Evolutionary conservation across 176 grass and related monocot species (phyloP), one percentile per base, ranked within the genome.

Genomic region (Canna indica): DNA sequence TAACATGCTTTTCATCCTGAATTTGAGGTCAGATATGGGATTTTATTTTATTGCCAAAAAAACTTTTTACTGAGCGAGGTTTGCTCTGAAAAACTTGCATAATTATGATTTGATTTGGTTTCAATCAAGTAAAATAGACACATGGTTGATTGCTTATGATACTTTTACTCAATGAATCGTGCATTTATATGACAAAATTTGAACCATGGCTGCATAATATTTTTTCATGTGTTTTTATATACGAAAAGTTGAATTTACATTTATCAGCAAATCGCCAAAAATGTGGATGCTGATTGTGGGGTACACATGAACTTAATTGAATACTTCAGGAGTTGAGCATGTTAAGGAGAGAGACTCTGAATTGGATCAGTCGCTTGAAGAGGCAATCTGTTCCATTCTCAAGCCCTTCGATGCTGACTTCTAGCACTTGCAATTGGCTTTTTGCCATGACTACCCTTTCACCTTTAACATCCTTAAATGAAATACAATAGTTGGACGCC

Each of bases 351-450:
- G 77, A 80, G 24, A 83, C 85, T 77, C 77, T 83, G 52, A 63
- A 77, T 68, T 66, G 77, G 73, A 88, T 77, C 34, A 83, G 18
- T 77, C 68, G 74, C 73, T 74, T 72, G 73, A 88, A 84, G 35
- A 84, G 30, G 48, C 56, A 44, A 32, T 78, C 77, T 26, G 79
- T 17, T 71, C 35, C 47, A 28, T 54, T 83, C 61, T 81, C 68
- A 26, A 83, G 73, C 26, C 60, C 81, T 77, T 56, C 80, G 36
- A 87, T 68, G 50, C 68, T 71, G 69, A 52, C 31, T 63, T 90
- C 83, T 10, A 85, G 59, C 25, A n/a, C 62, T 64, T 71, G 73
- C 83, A 85, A 64, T 47, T 75, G 77, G 42, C 17, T 64, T 63
- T 75, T 57, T 18, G 35, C 34, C 58, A n/a, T 48, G 8, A 64